These are phyloP conservation scores for Calonectria honghensis DNA, from an alignment of 2,329 filamentous ascomycete species.

Conservation along the genomic window DNA sequence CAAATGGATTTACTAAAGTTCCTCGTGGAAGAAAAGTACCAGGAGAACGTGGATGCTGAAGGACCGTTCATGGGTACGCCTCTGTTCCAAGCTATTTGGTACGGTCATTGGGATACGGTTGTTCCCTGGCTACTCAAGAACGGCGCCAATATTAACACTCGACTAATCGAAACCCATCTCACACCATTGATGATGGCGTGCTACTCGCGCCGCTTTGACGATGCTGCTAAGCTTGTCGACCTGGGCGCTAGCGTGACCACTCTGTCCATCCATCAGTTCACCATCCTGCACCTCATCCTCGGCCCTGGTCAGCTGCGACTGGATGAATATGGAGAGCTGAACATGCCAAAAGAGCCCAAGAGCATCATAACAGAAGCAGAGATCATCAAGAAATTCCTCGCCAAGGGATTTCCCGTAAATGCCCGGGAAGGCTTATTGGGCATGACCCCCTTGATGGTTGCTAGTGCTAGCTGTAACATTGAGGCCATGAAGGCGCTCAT, in stretches of 20 bases:
- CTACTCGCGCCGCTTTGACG: constrained; percentile 54
- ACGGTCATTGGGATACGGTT: constrained; percentile 52
- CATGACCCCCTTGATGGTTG: constrained; percentile 56
- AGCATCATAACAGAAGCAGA: constrained; percentile 50
- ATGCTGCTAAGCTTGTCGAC: constrained; percentile 53
- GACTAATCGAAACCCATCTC: constrained; percentile 53
- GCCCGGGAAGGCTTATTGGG: constrained; percentile 52
- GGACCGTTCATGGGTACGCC: constrained; percentile 55
- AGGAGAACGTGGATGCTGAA: constrained; percentile 48
- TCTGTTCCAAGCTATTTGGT: constrained; percentile 54
- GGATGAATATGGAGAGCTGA: constrained; percentile 49
- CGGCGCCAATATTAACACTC: constrained; percentile 51
- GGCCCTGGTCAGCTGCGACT: constrained; percentile 49
- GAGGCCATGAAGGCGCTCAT: constrained; percentile 52
- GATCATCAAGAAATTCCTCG: constrained; percentile 53
- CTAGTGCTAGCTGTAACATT: constrained; percentile 54
- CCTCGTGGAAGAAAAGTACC: constrained; percentile 47
- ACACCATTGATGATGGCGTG: constrained; percentile 55
- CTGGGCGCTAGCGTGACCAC: constrained; percentile 51
- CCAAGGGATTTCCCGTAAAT: constrained; percentile 53
- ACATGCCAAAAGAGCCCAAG: constrained; percentile 25
- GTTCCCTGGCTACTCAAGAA: constrained; percentile 54
- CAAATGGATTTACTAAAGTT: constrained; percentile 49
- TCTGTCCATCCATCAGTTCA: constrained; percentile 52
- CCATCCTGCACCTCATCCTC: constrained; percentile 54